Percentiles rank a stretch among this genome's conserved stretches.
Evolutionary conservation across 208 protist species (phyloP).

Genomic region (Acanthamoeba lenticulata): DNA sequence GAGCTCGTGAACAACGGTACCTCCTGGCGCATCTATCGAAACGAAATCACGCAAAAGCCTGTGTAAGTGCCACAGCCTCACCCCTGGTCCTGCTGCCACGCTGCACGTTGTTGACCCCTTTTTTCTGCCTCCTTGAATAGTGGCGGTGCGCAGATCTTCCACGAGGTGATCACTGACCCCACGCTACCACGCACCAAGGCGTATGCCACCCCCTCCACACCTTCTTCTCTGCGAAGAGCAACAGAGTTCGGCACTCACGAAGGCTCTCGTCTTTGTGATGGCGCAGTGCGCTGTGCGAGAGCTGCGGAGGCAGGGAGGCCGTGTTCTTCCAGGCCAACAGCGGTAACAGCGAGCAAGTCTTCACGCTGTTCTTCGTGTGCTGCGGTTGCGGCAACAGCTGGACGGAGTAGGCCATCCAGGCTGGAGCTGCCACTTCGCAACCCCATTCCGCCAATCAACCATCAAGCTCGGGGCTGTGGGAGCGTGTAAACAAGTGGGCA

Average conservation of each 20-base stretch:
- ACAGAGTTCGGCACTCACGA: not conserved
- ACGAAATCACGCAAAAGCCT: slow-evolving; percentile 57
- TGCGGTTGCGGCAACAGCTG: slow-evolving; percentile 40
- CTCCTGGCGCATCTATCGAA: slow-evolving; percentile 54
- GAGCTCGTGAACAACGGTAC: not conserved
- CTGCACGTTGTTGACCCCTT: not conserved
- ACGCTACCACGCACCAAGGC: slow-evolving; percentile 69
- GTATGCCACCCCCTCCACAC: not conserved
- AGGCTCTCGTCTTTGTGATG: not conserved
- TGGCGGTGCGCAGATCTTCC: not conserved
- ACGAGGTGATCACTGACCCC: slow-evolving; percentile 63
- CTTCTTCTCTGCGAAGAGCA: not conserved
- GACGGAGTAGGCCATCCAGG: not conserved
- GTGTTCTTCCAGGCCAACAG: slow-evolving; percentile 74
- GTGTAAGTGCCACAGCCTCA: not conserved
- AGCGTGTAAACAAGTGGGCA: not conserved
- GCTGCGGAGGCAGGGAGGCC: slow-evolving; percentile 58
- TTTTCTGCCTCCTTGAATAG: not conserved
- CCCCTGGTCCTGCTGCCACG: not conserved
- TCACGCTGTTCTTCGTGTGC: slow-evolving; percentile 51
- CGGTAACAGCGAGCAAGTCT: slow-evolving; percentile 29
- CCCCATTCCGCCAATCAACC: no score
- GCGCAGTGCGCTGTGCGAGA: not conserved
- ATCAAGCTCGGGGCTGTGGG: not conserved
- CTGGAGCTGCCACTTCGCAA: no score